These are phyloP conservation scores for Zymoseptoria passerinii DNA, from an alignment of 2,329 filamentous ascomycete genomes.

Conservation along the genomic window DNA sequence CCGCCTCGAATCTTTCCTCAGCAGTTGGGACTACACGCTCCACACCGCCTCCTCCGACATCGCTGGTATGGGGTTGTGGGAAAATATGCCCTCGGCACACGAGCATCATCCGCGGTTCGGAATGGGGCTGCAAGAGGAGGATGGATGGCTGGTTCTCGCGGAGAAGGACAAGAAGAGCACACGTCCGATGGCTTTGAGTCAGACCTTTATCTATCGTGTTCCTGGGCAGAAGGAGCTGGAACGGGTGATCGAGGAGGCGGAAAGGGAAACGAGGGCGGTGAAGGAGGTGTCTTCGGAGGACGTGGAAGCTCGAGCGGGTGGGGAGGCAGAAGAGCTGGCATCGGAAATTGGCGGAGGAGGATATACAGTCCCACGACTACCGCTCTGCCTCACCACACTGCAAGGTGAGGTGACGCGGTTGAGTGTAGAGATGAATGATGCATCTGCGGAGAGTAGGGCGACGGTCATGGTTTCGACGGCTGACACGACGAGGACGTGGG, in stretches of 20 bases:
- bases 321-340: neutral
- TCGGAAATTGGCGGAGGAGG: neutral
- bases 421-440: neutral
- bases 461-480: slow-evolving; percentile 16
- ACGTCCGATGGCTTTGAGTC: slow-evolving; percentile 19
- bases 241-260: slow-evolving; percentile 8
- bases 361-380: slow-evolving; percentile 19
- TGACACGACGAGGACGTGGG: slow-evolving; percentile 21
- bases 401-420: slow-evolving; percentile 19
- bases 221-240: slow-evolving; percentile 16
- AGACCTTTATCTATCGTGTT: slow-evolving; percentile 26
- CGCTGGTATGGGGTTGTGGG: slow-evolving; percentile 22
- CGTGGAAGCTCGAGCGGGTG: neutral
- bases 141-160: slow-evolving; percentile 22
- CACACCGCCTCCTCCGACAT: slow-evolving; percentile 12
- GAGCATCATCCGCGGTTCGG: slow-evolving; percentile 26
- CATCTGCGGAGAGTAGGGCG: neutral
- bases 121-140: slow-evolving; percentile 9
- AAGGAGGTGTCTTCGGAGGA: neutral
- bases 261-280: neutral
- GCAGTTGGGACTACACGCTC: slow-evolving; percentile 22
- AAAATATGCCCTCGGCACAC: slow-evolving; percentile 27
- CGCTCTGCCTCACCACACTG: slow-evolving; percentile 24
- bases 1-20: slow-evolving; percentile 25
- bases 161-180: slow-evolving; percentile 27